Evolutionary conservation across 352 stramenopile species (phyloP).

Genomic region (Phytophthora melonis): DNA sequence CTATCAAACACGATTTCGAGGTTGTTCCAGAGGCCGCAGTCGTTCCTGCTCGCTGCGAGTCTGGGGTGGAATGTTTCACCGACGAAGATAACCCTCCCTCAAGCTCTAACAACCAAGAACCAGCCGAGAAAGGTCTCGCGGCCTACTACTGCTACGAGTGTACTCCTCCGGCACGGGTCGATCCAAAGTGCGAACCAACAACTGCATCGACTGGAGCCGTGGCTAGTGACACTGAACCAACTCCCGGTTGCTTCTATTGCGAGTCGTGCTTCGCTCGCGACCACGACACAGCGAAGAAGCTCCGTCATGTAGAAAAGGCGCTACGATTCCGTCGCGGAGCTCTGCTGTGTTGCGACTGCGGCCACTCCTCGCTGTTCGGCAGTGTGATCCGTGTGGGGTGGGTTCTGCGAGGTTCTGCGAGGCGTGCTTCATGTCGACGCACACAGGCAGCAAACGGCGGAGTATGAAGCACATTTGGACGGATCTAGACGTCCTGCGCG

Average conservation of each 20-base stretch:
- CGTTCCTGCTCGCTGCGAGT: constrained; percentile 43
- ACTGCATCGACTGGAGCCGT: neutral
- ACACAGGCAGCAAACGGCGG: constrained; percentile 40
- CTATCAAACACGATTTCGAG: constrained; percentile 61
- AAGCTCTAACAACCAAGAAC: constrained; percentile 15
- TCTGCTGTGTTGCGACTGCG: constrained; percentile 67
- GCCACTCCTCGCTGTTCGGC: constrained; percentile 43
- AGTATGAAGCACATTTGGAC: constrained; percentile 50
- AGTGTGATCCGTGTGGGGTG: constrained; percentile 71
- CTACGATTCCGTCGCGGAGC: constrained; percentile 66
- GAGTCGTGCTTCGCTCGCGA: constrained; percentile 59
- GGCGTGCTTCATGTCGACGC: constrained; percentile 49
- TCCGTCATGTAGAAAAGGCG: constrained; percentile 50
- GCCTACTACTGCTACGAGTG: constrained; percentile 61
- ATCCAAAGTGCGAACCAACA: neutral
- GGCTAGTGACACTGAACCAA: neutral
- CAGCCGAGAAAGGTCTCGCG: constrained; percentile 24
- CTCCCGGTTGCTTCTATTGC: constrained; percentile 65
- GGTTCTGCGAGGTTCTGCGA: constrained; percentile 72
- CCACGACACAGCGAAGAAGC: constrained; percentile 58
- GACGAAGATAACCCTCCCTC: constrained; percentile 6
- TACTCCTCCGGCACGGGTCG: neutral
- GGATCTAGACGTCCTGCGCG: constrained; percentile 63
- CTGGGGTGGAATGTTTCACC: constrained; percentile 19
- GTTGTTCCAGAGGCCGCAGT: constrained; percentile 42